Evolutionary conservation across 148 eudicot genomes (phyloP).

Genomic region (Amaranthus hypochondriacus): DNA sequence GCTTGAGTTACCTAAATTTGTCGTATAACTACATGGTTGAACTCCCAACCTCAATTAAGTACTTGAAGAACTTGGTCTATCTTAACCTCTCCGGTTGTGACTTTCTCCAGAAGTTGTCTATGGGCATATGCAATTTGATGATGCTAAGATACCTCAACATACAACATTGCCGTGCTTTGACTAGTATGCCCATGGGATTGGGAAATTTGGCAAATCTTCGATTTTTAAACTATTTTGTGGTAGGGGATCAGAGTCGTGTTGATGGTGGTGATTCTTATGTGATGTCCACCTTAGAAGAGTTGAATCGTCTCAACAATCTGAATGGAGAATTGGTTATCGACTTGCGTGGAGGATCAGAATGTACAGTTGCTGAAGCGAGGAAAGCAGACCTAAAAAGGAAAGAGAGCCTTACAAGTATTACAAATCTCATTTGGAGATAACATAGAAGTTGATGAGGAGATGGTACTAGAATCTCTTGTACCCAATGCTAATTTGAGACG

Average conservation of each 20-base stretch:
- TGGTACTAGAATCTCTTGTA: conserved; percentile 13
- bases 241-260: background rate
- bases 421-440: background rate
- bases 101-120: conserved; percentile 6
- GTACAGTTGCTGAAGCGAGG: background rate
- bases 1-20: conserved; percentile 9
- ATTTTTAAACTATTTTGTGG: background rate
- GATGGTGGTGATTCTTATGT: background rate
- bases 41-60: conserved; percentile 10
- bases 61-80: background rate
- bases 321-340: background rate
- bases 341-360: background rate
- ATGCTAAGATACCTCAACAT: conserved; percentile 5
- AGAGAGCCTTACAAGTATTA: background rate
- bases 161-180: background rate
- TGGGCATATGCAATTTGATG: background rate
- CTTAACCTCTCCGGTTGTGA: background rate
- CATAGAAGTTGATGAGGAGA: background rate
- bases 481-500: background rate
- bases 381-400: background rate
- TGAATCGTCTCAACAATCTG: background rate
- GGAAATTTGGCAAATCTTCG: conserved; percentile 5
- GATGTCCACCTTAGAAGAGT: background rate
- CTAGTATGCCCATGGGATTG: conserved; percentile 11
- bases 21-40: background rate